Evolutionary conservation across 1,139 yeast species (phyloP).

Genomic region (Kurtzmaniella quercitrusa): DNA sequence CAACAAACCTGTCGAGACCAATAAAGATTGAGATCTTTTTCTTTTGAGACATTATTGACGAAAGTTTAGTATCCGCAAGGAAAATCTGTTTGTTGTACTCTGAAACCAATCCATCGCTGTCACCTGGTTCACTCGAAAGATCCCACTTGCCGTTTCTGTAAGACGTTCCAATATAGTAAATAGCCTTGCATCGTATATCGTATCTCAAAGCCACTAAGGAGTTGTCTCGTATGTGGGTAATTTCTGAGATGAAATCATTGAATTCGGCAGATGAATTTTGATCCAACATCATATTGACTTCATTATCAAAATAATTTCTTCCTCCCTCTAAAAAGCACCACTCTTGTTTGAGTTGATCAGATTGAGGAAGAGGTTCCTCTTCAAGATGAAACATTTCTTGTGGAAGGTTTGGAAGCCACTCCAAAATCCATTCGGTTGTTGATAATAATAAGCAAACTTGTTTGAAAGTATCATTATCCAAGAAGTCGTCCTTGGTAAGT

Average conservation of each 20-base stretch:
- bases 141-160: conserved; percentile 41
- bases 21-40: conserved; percentile 32
- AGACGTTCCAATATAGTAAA: conserved; percentile 55
- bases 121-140: conserved; percentile 51
- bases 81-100: conserved; percentile 58
- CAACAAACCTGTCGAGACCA: conserved; percentile 59
- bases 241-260: conserved; percentile 40
- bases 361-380: conserved; percentile 22
- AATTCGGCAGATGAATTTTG: conserved; percentile 40
- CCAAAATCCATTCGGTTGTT: conserved; percentile 45
- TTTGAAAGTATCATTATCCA: conserved; percentile 44
- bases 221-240: conserved; percentile 44
- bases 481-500: conserved; percentile 38
- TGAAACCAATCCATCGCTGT: conserved; percentile 60
- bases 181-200: conserved; percentile 60
- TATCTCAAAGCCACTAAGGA: conserved; percentile 59
- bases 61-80: conserved; percentile 42
- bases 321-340: conserved; percentile 58
- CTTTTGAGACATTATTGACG: conserved; percentile 18
- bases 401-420: conserved; percentile 54
- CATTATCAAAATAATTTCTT: conserved; percentile 17
- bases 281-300: conserved; percentile 29
- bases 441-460: conserved; percentile 46
- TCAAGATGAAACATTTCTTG: conserved; percentile 35
- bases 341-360: conserved; percentile 47